phyloP scores from a whole-genome alignment of 2,329 filamentous ascomycete species.

The Penicillium griseofulvum region DNA sequence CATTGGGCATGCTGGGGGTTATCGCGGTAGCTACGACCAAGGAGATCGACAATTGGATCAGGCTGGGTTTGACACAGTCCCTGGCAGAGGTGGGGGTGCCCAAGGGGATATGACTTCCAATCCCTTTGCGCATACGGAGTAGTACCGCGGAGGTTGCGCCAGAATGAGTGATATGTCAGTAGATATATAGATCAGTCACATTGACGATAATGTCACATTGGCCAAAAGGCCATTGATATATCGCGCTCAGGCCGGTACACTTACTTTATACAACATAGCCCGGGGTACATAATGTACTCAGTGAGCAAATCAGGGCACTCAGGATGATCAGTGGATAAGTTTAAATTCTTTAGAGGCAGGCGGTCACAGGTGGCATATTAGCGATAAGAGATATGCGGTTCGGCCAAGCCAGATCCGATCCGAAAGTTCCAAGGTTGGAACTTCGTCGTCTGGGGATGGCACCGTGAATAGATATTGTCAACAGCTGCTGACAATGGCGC shows the following conservation, averaged over 20 bases:
- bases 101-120: background rate
- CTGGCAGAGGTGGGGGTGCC: background rate
- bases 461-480: conserved; percentile 20
- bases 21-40: background rate
- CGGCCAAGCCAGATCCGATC: conserved; percentile 16
- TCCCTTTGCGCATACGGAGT: background rate
- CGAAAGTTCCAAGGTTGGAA: conserved; percentile 8
- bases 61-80: background rate
- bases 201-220: background rate
- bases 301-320: background rate
- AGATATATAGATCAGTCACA: background rate
- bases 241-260: background rate
- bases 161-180: background rate
- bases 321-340: background rate
- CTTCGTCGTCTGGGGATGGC: conserved; percentile 23
- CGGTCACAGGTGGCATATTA: conserved; percentile 4
- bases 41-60: background rate
- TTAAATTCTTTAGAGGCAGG: background rate
- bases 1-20: background rate
- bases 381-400: conserved; percentile 16
- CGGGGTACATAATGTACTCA: background rate
- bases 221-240: background rate
- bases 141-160: background rate
- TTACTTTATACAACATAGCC: background rate
- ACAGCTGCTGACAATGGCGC: conserved; percentile 32